A percentile compares a stretch with the other conserved stretches of the same genome.
Evolutionary conservation across 139 green algal genomes (phyloP).

Genomic region (Chlorella ohadii): DNA sequence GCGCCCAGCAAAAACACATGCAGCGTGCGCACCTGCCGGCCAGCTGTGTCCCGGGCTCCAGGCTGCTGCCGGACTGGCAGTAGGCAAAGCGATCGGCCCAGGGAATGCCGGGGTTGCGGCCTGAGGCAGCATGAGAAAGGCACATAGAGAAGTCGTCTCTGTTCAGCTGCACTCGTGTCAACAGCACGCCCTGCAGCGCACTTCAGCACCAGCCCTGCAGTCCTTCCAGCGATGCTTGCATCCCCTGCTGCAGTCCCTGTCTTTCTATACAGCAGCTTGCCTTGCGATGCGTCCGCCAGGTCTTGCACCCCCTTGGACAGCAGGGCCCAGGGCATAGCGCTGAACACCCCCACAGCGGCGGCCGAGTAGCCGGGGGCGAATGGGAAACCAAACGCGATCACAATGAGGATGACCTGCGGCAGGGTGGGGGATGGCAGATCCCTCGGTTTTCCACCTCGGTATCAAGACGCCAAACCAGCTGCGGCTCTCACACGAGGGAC

Average conservation of each 20-base stretch:
- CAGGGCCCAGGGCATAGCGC: conserved; percentile 76
- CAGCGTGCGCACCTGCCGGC: background rate
- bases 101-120: conserved; percentile 47
- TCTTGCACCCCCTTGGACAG: conserved; percentile 83
- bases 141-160: background rate
- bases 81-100: conserved; percentile 70
- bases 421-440: too few relatives aligned
- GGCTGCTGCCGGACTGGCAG: conserved; percentile 53
- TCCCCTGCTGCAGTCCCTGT: too few relatives aligned
- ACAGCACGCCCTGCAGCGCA: too few relatives aligned
- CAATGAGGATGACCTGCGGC: conserved; percentile 39
- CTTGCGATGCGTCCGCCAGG: conserved; percentile 57
- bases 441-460: too few relatives aligned
- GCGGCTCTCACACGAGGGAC: too few relatives aligned
- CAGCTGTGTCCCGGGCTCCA: conserved; percentile 3
- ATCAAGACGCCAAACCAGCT: too few relatives aligned
- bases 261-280: background rate
- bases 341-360: conserved; percentile 50
- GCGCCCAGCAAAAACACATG: too few relatives aligned
- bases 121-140: background rate
- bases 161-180: too few relatives aligned
- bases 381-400: conserved; percentile 66
- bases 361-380: conserved; percentile 36
- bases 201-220: background rate
- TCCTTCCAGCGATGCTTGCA: too few relatives aligned